Evolutionary conservation across 2,329 filamentous ascomycete species (phyloP).

Genomic region (Daldinia sp.): DNA sequence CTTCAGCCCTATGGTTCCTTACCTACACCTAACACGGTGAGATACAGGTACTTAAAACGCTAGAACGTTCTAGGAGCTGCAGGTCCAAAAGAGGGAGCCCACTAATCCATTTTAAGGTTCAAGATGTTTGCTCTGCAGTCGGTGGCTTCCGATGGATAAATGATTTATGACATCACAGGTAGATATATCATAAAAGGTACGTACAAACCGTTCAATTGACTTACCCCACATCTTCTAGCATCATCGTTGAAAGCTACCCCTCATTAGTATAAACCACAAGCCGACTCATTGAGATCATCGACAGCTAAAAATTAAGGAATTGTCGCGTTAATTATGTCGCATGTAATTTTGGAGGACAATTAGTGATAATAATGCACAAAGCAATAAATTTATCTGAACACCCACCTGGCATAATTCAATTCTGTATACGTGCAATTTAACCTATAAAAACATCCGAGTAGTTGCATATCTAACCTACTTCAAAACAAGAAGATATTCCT

Average conservation of each 20-base stretch:
- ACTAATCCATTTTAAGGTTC: slow-evolving; percentile 15
- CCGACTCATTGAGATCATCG: slow-evolving; percentile 25
- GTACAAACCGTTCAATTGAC: background rate
- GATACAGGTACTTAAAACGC: slow-evolving; percentile 10
- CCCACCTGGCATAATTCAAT: no score
- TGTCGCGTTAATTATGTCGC: background rate
- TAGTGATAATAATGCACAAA: background rate
- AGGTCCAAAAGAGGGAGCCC: background rate
- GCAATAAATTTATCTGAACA: background rate
- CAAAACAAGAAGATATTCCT: background rate
- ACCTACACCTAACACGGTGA: background rate
- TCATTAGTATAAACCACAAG: slow-evolving; percentile 14
- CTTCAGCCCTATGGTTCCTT: slow-evolving; percentile 35
- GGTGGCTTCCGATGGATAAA: slow-evolving; percentile 21
- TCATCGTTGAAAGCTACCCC: slow-evolving; percentile 37
- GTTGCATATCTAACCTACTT: background rate
- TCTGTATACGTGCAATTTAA: background rate
- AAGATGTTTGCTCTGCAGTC: background rate
- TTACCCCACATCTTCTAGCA: slow-evolving; percentile 32
- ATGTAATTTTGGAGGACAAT: background rate
- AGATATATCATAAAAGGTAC: background rate
- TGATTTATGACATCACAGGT: slow-evolving; percentile 35
- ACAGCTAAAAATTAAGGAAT: slow-evolving; percentile 4
- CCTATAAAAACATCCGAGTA: background rate
- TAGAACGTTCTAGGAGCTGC: background rate